Base-by-base conservation (phyloP, 305 asterid species). In the Fraxinus greggii region DNA sequence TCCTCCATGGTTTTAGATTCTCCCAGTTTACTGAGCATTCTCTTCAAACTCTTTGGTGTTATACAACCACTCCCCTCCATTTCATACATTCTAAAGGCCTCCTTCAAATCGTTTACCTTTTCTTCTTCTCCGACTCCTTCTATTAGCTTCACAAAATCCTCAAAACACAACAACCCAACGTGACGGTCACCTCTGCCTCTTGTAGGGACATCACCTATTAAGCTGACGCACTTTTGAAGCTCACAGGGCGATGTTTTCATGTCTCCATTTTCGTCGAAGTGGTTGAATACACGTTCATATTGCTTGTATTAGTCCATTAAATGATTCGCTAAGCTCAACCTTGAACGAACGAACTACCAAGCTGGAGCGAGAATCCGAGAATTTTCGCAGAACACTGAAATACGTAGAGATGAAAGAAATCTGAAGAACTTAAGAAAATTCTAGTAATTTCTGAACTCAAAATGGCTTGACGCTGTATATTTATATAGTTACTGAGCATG, bases 21-120 rank as follows among this genome's bases (percentile, higher is more conserved):
- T 21, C 93, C 93, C 77, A 89, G 32, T 63, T 78, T 85, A 0
- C 86, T 63, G 3, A 90, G 83, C 91, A 85, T 89, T 79, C 86
- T 87, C 84, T 80, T 86, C 86, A 90, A 83, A 24, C 92, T 88
- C 86, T 80, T 83, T 0, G 89, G 83, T 21, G 86, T 72, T 2
- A 90, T 90, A 31, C 69, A 84, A 0, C 87, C 89, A 77, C 78
- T 17, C 0, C 87, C 91, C 4, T 86, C 89, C 83, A 80, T 76
- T 77, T 86, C 91, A 26, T 87, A 90, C 92, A 86, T 82, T 29
- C 79, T 83, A 69, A 90, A 88, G 1, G 90, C 93, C 72, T 84
- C 88, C 79, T 26, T 81, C 76, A 86, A 51, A 33, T 85, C 89
- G 0, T 70, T 72, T 5, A 26, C 84, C 65, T 77, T 85, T 69